These are phyloP conservation scores for Westerdykella ornata DNA, from an alignment of 2,329 filamentous ascomycete genomes.

Conservation along the genomic window DNA sequence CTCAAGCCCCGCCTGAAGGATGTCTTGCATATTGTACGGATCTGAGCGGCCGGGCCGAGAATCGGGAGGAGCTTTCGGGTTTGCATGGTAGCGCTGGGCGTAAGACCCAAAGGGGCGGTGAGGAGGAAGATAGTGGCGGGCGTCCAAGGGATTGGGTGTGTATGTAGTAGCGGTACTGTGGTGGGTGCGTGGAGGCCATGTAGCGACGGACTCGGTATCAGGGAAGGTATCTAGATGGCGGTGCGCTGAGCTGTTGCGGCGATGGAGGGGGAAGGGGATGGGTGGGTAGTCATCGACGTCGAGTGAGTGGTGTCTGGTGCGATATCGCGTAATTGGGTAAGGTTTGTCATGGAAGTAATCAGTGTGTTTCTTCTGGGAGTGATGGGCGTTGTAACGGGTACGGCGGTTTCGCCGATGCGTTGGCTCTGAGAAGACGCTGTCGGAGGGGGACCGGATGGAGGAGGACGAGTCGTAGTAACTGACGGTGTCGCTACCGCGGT, in stretches of 20 bases:
- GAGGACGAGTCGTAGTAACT: slow-evolving; percentile 12
- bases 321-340: too few species aligned
- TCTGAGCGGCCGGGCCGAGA: slow-evolving; percentile 45
- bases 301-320: too few species aligned
- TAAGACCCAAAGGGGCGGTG: slow-evolving; percentile 16
- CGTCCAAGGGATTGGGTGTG: slow-evolving; percentile 8
- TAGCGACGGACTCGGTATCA: neutral
- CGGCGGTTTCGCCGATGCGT: neutral
- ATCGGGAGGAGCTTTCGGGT: slow-evolving; percentile 47
- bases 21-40: slow-evolving; percentile 50
- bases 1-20: slow-evolving; percentile 46
- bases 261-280: slow-evolving; percentile 3
- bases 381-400: neutral
- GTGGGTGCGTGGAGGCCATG: neutral
- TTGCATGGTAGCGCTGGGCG: slow-evolving; percentile 47
- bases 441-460: slow-evolving; percentile 15
- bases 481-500: slow-evolving; percentile 17
- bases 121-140: slow-evolving; percentile 2
- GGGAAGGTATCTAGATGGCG: neutral
- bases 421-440: slow-evolving; percentile 14
- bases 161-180: slow-evolving; percentile 1
- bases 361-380: too few species aligned
- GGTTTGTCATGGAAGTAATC: too few species aligned
- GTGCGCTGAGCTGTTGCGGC: slow-evolving; percentile 9
- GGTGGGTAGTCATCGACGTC: neutral